A percentile compares a stretch with the other conserved stretches of the same genome.
phyloP scores from a whole-genome alignment of 371 early-diverging fungal species.

The Mucor mucedo region DNA sequence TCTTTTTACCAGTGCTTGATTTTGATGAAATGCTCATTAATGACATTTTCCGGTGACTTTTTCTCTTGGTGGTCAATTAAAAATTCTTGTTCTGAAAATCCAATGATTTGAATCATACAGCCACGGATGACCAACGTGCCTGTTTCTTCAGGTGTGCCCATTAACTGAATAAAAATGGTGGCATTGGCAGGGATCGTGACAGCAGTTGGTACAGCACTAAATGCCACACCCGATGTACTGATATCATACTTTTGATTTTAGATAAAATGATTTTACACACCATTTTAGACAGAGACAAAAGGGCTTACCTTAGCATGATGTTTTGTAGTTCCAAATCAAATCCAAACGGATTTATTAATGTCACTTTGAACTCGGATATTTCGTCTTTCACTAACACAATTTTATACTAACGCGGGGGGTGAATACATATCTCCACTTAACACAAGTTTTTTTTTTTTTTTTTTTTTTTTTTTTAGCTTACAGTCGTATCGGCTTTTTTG shows the following conservation, averaged over 20 bases:
- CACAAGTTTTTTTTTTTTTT: background rate
- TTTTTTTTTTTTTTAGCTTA: conserved; percentile 5
- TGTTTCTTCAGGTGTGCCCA: conserved; percentile 63
- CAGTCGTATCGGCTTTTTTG: conserved; percentile 52
- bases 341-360: conserved; percentile 77
- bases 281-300: no score
- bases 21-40: conserved; percentile 12
- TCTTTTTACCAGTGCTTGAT: conserved; percentile 39
- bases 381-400: conserved; percentile 68
- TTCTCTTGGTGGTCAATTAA: conserved; percentile 50
- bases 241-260: no score
- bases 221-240: conserved; percentile 68
- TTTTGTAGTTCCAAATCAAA: conserved; percentile 80
- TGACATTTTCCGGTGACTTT: background rate
- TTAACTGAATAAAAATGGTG: conserved; percentile 60
- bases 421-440: background rate
- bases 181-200: conserved; percentile 73
- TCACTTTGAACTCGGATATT: conserved; percentile 69
- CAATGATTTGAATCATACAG: conserved; percentile 69
- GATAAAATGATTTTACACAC: no score
- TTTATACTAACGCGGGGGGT: conserved; percentile 25
- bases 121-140: conserved; percentile 73
- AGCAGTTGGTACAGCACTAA: conserved; percentile 61
- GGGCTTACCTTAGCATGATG: conserved; percentile 60
- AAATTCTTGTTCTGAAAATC: conserved; percentile 76